Percentiles rank a stretch among this genome's conserved stretches.
Conservation (phyloP, 176 grass and related monocot genomes). For the Poa annua region DNA sequence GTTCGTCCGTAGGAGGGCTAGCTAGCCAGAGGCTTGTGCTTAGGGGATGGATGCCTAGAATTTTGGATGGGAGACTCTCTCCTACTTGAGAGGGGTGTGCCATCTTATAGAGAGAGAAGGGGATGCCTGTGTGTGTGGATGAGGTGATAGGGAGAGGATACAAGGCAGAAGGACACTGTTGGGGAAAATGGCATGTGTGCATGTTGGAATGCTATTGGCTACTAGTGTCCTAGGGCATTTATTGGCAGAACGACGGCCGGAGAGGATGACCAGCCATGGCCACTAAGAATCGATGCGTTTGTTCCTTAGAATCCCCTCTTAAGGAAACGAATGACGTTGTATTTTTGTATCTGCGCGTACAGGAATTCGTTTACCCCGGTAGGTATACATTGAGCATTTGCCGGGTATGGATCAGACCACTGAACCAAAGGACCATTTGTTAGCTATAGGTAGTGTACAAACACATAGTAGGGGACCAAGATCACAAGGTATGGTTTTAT, state of each 20-base stretch:
- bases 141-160: conserved; percentile 39
- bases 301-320: conserved; percentile 49
- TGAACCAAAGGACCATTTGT: conserved; percentile 26
- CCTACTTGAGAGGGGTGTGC: conserved; percentile 30
- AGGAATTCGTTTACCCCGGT: conserved; percentile 9
- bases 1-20: conserved; percentile 24
- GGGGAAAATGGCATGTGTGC: conserved; percentile 31
- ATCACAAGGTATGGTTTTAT: neutral
- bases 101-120: conserved; percentile 39
- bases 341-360: conserved; percentile 40
- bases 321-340: conserved; percentile 51
- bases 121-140: conserved; percentile 31
- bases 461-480: conserved; percentile 30
- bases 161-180: conserved; percentile 43
- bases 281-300: neutral
- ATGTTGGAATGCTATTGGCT: conserved; percentile 43
- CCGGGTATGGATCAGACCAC: neutral
- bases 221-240: conserved; percentile 53
- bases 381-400: conserved; percentile 33
- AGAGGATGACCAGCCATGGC: conserved; percentile 8
- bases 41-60: neutral
- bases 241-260: conserved; percentile 45
- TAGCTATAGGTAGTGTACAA: conserved; percentile 20
- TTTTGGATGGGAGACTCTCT: conserved; percentile 16
- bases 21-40: conserved; percentile 37